These are phyloP conservation scores for Talinum fruticosum DNA, from an alignment of 148 eudicot genomes.

Conservation along the genomic window DNA sequence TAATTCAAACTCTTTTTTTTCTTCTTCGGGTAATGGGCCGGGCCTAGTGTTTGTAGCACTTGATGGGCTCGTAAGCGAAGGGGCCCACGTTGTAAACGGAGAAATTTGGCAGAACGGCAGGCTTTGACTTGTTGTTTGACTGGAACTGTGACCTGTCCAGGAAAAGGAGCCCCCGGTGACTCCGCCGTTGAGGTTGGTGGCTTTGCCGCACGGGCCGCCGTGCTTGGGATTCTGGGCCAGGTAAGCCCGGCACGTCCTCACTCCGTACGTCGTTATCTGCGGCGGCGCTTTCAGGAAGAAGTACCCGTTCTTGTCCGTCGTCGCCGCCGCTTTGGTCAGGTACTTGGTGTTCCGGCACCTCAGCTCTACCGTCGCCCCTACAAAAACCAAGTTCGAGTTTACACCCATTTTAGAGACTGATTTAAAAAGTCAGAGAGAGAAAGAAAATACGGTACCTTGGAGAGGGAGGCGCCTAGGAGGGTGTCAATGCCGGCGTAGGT, in stretches of 20 bases:
- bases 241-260: constrained; percentile 33
- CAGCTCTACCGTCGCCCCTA: constrained; percentile 37
- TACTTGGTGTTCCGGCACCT: constrained; percentile 34
- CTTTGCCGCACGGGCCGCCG: constrained; percentile 16
- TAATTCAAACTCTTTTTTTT: background rate
- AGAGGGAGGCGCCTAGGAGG: constrained; percentile 56
- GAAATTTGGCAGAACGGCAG: background rate
- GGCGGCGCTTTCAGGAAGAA: constrained; percentile 33
- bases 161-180: constrained; percentile 23
- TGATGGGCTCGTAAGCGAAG: constrained; percentile 35
- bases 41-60: constrained; percentile 21
- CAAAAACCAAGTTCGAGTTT: background rate
- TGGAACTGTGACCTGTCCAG: constrained; percentile 6
- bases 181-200: constrained; percentile 34
- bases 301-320: constrained; percentile 35
- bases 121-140: constrained; percentile 11
- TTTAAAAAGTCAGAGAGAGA: background rate
- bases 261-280: constrained; percentile 25
- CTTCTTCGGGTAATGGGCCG: background rate
- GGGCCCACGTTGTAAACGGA: constrained; percentile 38
- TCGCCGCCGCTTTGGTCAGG: constrained; percentile 11
- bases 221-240: constrained; percentile 4
- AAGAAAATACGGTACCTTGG: constrained; percentile 28
- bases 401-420: too few species aligned
- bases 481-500: constrained; percentile 54